These are phyloP conservation scores for Holtermannia corniformis DNA, from an alignment of 768 basidiomycete genomes.

Conservation along the genomic window DNA sequence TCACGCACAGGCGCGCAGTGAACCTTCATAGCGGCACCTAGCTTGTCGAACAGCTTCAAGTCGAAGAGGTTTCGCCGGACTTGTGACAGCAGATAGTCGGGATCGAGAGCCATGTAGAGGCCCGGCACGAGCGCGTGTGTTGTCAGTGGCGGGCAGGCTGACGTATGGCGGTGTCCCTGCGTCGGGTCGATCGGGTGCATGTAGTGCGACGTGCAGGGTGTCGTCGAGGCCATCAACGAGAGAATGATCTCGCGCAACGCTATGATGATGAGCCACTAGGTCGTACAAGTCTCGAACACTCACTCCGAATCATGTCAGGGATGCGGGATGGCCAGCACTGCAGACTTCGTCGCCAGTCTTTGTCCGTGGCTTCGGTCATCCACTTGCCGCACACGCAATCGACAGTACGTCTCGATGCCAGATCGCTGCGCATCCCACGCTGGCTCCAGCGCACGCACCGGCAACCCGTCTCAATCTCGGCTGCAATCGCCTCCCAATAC, in stretches of 20 bases:
- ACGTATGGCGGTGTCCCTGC: conserved; percentile 25
- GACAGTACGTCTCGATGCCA: neutral
- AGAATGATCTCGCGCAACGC: conserved; percentile 75
- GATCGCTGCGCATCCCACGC: neutral
- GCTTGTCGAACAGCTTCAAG: conserved; percentile 64
- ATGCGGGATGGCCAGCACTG: conserved; percentile 20
- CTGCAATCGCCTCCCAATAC: conserved; percentile 74
- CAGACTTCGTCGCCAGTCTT: conserved; percentile 19
- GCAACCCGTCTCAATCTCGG: conserved; percentile 71
- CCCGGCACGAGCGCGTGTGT: conserved; percentile 54
- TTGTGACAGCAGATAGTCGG: conserved; percentile 71
- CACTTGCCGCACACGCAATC: conserved; percentile 27
- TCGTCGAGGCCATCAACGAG: conserved; percentile 70
- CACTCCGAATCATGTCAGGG: conserved; percentile 27
- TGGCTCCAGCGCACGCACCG: conserved; percentile 36
- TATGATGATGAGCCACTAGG: neutral
- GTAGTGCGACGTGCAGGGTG: conserved; percentile 29
- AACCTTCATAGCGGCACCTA: conserved; percentile 71
- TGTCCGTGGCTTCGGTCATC: conserved; percentile 17
- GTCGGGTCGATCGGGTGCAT: conserved; percentile 28
- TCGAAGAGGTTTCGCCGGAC: conserved; percentile 67
- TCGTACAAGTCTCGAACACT: conserved; percentile 9
- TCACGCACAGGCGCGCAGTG: conserved; percentile 94
- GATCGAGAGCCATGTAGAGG: conserved; percentile 70
- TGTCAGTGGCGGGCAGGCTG: conserved; percentile 53